Conservation (phyloP, 2,329 filamentous ascomycete species). For the Calcarisporium arbuscula region DNA sequence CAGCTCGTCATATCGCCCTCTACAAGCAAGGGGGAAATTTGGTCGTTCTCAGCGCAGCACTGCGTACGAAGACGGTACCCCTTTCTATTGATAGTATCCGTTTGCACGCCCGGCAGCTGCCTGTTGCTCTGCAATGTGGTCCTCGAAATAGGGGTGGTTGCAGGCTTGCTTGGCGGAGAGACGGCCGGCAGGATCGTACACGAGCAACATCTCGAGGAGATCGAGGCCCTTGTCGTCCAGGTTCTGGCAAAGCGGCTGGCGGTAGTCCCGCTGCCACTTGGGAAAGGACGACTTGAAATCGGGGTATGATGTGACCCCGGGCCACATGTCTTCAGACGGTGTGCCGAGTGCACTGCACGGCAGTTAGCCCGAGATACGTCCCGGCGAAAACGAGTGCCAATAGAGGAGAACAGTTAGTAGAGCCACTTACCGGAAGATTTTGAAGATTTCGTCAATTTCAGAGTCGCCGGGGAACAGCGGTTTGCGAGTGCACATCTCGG, state of each 20-base stretch:
- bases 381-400: background rate
- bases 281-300: conserved; percentile 91
- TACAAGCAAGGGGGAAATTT: background rate
- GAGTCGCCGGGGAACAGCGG: conserved; percentile 89
- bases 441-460: conserved; percentile 43
- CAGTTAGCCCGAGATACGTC: background rate
- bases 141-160: conserved; percentile 73
- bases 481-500: conserved; percentile 93
- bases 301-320: conserved; percentile 87
- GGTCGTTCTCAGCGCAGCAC: conserved; percentile 14
- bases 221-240: conserved; percentile 69
- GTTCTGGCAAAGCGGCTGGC: conserved; percentile 59
- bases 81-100: conserved; percentile 31
- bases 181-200: conserved; percentile 80
- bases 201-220: conserved; percentile 63
- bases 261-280: conserved; percentile 74
- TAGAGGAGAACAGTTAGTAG: conserved; percentile 18
- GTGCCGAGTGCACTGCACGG: conserved; percentile 65
- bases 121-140: conserved; percentile 25
- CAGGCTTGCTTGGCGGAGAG: conserved; percentile 87
- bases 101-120: conserved; percentile 20
- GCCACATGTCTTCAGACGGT: conserved; percentile 75
- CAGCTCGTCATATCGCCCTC: conserved; percentile 1
- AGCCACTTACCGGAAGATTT: conserved; percentile 61
- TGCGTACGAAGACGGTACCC: conserved; percentile 14